phyloP scores from a whole-genome alignment of 768 basidiomycete genomes.

The Rhizopogon vesiculosus region DNA sequence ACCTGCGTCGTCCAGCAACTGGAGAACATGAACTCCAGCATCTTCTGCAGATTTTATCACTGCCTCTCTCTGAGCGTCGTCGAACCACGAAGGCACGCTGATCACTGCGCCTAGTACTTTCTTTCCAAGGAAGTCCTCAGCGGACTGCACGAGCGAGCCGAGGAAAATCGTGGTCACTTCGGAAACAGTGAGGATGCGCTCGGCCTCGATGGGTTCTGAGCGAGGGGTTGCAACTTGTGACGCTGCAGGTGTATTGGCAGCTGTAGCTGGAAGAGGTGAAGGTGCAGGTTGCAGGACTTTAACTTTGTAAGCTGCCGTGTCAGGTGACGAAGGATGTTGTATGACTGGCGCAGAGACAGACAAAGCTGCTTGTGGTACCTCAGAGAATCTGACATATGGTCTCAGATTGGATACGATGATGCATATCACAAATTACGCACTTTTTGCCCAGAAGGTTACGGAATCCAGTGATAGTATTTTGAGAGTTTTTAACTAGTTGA shows the following conservation, averaged over 20 bases:
- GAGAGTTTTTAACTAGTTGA: conserved; percentile 91
- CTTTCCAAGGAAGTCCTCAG: conserved; percentile 86
- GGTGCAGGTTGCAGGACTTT: conserved; percentile 77
- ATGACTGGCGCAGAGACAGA: conserved; percentile 66
- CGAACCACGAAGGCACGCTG: conserved; percentile 75
- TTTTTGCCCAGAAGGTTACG: conserved; percentile 90
- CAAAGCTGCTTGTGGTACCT: conserved; percentile 51
- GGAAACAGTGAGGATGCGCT: conserved; percentile 73
- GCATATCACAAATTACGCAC: conserved; percentile 36
- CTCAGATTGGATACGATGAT: not conserved
- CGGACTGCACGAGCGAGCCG: conserved; percentile 76
- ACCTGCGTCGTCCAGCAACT: conserved; percentile 84
- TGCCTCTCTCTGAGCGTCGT: conserved; percentile 60
- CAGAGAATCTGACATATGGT: conserved; percentile 57
- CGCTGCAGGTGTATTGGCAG: conserved; percentile 55
- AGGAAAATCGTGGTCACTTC: conserved; percentile 88
- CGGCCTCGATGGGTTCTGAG: conserved; percentile 60
- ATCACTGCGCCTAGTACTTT: conserved; percentile 79
- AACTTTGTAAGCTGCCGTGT: conserved; percentile 82
- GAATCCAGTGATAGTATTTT: conserved; percentile 95
- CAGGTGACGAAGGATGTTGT: conserved; percentile 65
- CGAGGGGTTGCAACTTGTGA: conserved; percentile 69
- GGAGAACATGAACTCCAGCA: conserved; percentile 80
- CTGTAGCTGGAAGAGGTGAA: conserved; percentile 54
- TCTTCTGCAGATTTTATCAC: conserved; percentile 69